Evolutionary conservation across 192 early-diverging fungal genomes (phyloP).

Genomic region (Entomortierella chlamydospora): DNA sequence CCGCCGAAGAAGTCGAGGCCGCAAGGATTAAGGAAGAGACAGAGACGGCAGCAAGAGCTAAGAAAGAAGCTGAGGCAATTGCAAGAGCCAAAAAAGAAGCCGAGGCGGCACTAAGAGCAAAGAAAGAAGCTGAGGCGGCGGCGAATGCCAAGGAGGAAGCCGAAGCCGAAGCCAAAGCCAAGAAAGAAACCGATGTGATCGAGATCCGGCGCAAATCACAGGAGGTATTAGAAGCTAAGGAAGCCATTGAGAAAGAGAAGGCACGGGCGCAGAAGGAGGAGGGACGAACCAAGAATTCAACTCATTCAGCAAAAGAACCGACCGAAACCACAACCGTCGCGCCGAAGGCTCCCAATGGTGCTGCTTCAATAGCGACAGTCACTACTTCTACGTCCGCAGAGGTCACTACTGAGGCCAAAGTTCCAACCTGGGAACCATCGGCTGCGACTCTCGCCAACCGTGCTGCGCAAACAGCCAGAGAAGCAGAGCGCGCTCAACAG

Average conservation of each 20-base stretch:
- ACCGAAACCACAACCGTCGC: neutral
- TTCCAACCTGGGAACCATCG: constrained; percentile 50
- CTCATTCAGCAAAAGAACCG: neutral
- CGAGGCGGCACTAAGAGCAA: constrained; percentile 16
- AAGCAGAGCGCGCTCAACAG: constrained; percentile 15
- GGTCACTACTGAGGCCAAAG: constrained; percentile 2
- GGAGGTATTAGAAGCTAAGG: constrained; percentile 28
- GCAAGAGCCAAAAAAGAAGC: constrained; percentile 9
- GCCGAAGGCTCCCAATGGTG: neutral
- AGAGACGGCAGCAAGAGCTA: constrained; percentile 14
- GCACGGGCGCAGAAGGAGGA: neutral
- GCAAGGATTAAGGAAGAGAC: constrained; percentile 11
- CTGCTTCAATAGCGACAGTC: neutral
- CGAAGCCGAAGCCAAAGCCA: constrained; percentile 29
- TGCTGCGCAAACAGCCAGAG: constrained; percentile 23
- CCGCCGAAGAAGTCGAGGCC: constrained; percentile 36
- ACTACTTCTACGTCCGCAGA: neutral
- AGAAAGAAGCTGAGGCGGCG: constrained; percentile 25
- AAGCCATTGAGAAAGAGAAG: constrained; percentile 2
- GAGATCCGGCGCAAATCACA: too few relatives aligned
- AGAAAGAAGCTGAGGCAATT: constrained; percentile 13
- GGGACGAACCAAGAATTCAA: neutral
- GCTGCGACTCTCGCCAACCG: constrained; percentile 45
- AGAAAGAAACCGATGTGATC: constrained; percentile 12
- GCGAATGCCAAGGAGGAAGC: constrained; percentile 12